Conservation (phyloP, 139 green algal genomes). For the Chlamydomonas sphaeroides region DNA sequence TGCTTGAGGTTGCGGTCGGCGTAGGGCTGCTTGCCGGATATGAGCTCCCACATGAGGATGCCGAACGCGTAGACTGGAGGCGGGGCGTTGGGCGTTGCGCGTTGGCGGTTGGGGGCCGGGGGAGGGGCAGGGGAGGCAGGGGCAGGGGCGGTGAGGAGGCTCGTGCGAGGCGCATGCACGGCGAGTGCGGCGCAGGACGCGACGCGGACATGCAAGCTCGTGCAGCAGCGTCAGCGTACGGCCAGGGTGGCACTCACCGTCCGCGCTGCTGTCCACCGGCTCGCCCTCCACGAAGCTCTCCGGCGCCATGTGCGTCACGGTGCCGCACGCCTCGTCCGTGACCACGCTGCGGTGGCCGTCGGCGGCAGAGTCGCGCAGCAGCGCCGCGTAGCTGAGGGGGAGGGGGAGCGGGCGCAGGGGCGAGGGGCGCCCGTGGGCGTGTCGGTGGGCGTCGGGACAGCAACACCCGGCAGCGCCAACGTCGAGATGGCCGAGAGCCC, state of each 20-base stretch:
- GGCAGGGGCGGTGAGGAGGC: too few species aligned
- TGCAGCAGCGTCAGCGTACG: too few species aligned
- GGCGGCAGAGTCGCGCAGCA: conserved; percentile 6
- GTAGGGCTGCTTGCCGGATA: conserved; percentile 39
- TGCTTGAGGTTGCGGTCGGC: conserved; percentile 44
- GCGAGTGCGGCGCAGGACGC: too few species aligned
- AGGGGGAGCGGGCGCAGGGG: not conserved
- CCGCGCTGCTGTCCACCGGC: conserved; percentile 33
- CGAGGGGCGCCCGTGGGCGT: not conserved
- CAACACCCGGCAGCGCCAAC: too few species aligned
- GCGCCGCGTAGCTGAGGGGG: conserved; percentile 25
- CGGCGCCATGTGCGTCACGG: conserved; percentile 40
- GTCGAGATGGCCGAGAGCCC: too few species aligned
- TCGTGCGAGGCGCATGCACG: too few species aligned
- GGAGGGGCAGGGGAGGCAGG: too few species aligned
- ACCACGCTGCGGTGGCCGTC: conserved; percentile 39
- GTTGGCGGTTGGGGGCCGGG: not conserved
- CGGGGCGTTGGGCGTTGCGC: too few species aligned
- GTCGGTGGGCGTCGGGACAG: not conserved
- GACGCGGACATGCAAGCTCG: too few species aligned
- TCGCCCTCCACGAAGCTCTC: conserved; percentile 36
- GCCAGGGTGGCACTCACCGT: too few species aligned
- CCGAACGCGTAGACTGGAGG: not conserved
- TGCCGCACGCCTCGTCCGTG: conserved; percentile 40
- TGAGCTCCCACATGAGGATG: conserved; percentile 45